Evolutionary conservation across 1,139 yeast genomes (phyloP).

Genomic region (Hemisphaericaspora xylofermentans): DNA sequence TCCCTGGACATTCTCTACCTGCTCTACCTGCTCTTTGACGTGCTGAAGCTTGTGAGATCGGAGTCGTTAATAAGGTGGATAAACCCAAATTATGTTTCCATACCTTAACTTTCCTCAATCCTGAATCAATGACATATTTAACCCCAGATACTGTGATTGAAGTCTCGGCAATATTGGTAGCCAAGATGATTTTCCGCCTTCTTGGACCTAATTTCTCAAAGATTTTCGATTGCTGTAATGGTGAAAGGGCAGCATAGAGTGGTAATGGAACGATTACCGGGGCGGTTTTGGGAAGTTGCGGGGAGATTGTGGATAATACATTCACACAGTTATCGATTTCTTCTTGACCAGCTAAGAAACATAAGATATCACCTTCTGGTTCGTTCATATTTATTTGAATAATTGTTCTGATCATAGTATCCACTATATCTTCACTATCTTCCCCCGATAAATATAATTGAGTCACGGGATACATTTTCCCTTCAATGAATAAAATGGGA

Average conservation of each 20-base stretch:
- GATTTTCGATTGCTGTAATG: conserved; percentile 74
- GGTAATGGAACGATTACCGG: conserved; percentile 80
- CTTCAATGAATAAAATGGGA: conserved; percentile 82
- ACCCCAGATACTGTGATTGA: conserved; percentile 95
- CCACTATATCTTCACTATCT: conserved; percentile 76
- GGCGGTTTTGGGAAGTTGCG: conserved; percentile 68
- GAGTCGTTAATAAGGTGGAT: conserved; percentile 85
- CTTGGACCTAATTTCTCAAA: conserved; percentile 60
- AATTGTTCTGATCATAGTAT: conserved; percentile 69
- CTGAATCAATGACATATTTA: conserved; percentile 90
- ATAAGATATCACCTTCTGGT: conserved; percentile 81
- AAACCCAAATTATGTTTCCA: conserved; percentile 93
- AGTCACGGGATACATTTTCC: conserved; percentile 84
- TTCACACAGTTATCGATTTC: conserved; percentile 87
- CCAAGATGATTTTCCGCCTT: conserved; percentile 78
- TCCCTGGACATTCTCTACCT: conserved; percentile 92
- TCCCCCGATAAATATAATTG: conserved; percentile 57
- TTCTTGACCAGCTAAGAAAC: conserved; percentile 94
- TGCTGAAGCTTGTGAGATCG: conserved; percentile 93
- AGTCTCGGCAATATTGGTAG: conserved; percentile 97
- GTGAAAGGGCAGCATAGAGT: conserved; percentile 89
- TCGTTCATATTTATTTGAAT: conserved; percentile 80
- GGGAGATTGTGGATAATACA: conserved; percentile 58
- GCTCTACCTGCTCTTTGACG: conserved; percentile 98
- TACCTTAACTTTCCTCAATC: conserved; percentile 86